These are phyloP conservation scores for Trichoderma cornu-damae DNA, from an alignment of 2,329 filamentous ascomycete species.

Conservation along the genomic window DNA sequence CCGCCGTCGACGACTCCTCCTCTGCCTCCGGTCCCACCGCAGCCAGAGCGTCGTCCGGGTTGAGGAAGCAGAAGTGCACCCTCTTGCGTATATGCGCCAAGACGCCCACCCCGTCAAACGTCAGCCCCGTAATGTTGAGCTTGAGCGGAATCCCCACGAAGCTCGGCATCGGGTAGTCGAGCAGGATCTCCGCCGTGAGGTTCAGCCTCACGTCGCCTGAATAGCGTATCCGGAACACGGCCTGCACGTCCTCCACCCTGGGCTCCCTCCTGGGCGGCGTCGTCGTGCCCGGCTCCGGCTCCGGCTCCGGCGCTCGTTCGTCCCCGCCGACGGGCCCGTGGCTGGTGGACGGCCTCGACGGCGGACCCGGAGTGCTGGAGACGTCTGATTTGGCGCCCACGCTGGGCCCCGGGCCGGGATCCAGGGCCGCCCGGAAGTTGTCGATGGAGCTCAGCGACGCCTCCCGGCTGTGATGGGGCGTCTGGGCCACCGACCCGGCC, in stretches of 20 bases:
- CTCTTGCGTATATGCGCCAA: slow-evolving; percentile 84
- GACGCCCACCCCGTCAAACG: slow-evolving; percentile 92
- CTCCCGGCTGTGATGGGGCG: slow-evolving; percentile 39
- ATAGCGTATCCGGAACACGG: slow-evolving; percentile 87
- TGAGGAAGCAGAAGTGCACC: slow-evolving; percentile 91
- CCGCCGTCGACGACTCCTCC: background rate
- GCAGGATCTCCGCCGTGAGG: slow-evolving; percentile 87
- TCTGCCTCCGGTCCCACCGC: slow-evolving; percentile 51
- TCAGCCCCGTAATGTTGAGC: slow-evolving; percentile 88
- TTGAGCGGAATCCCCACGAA: slow-evolving; percentile 95
- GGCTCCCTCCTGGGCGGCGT: slow-evolving; percentile 56
- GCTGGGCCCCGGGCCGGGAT: slow-evolving; percentile 30
- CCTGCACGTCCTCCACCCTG: slow-evolving; percentile 80
- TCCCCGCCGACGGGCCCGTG: slow-evolving; percentile 39
- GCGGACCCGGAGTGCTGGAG: slow-evolving; percentile 53
- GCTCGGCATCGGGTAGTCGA: slow-evolving; percentile 97
- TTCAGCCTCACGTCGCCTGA: slow-evolving; percentile 81
- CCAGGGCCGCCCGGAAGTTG: slow-evolving; percentile 32
- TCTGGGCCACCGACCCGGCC: slow-evolving; percentile 20
- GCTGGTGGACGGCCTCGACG: slow-evolving; percentile 55
- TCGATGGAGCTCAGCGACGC: slow-evolving; percentile 45
- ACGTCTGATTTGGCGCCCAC: slow-evolving; percentile 58
- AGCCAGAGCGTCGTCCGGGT: slow-evolving; percentile 81
- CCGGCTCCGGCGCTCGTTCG: background rate
- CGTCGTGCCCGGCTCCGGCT: no score